Base-by-base conservation (phyloP, 2,329 filamentous ascomycete species). In the Penicillium sclerotiorum region DNA sequence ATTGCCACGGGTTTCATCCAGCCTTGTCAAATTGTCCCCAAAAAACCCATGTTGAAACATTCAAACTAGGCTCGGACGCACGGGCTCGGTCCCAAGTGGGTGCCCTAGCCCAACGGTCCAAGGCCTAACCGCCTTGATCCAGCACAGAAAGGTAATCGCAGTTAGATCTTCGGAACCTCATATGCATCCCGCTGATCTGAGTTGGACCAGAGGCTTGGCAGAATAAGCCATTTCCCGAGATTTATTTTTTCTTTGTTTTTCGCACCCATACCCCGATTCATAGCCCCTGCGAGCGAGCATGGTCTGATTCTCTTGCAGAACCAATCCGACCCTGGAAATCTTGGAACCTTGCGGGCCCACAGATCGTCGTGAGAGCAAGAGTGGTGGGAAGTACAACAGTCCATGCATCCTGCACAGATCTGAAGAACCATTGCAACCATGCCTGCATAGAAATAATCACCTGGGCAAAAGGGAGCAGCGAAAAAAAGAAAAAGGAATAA, bases 91-190 rank as follows among this genome's bases (percentile, higher is more conserved):
- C 43, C 54, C 56, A 55, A 52, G 47, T 48, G 48, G 48, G 49
- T 56, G 49, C 52, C n/a, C 52, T 54, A 47, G 58, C 36, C 43
- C 43, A 60, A 60, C 58, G 58, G 58, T 56, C 56, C 33, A 49
- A 28, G 53, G 49, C 41, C 53, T 37, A 44, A 56, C 42, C 50
- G 42, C 49, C 32, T 33, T 45, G 47, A 42, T 45, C 44, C 32
- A 47, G 33, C 21, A 39, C 25, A 25, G 30, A 47, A 51, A 56
- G 53, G 49, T 36, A 58, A 61, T 56, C 51, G 53, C 21, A 27
- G 39, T 45, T 25, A 55, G 58, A 58, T 59, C 55, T 57, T 56
- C 54, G 40, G 41, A 50, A 45, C 27, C 28, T 47, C 45, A 23
- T 50, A 50, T 49, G 33, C 44, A 42, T 20, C 35, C 41, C 27